Evolutionary conservation across 768 basidiomycete genomes (phyloP).

Genomic region (Phanerochaete carnosa): DNA sequence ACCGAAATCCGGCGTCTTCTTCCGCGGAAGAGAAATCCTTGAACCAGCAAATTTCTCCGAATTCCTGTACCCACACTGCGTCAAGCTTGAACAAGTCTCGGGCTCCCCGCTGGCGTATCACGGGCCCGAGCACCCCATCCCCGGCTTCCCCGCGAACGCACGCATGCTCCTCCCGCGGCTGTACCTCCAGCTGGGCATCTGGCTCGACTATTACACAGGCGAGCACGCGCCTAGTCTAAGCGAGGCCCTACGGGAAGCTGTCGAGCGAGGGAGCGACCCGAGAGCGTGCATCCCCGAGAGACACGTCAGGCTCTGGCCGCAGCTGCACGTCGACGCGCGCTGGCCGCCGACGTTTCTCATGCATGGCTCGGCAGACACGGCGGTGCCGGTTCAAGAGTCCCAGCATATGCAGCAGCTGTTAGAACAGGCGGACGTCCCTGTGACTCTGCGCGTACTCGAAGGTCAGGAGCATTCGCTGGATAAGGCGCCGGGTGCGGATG

Average conservation of each 20-base stretch:
- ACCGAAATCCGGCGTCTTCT: slow-evolving; percentile 48
- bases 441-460: slow-evolving; percentile 34
- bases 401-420: slow-evolving; percentile 33
- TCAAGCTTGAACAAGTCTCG: slow-evolving; percentile 24
- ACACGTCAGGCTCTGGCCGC: slow-evolving; percentile 43
- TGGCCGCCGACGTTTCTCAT: slow-evolving; percentile 48
- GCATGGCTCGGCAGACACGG: slow-evolving; percentile 47
- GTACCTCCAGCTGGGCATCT: slow-evolving; percentile 56
- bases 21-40: slow-evolving; percentile 52
- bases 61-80: slow-evolving; percentile 43
- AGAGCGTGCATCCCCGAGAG: slow-evolving; percentile 25
- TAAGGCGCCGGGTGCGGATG: slow-evolving; percentile 42
- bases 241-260: slow-evolving; percentile 29
- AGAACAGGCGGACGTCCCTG: slow-evolving; percentile 31
- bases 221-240: slow-evolving; percentile 45
- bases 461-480: slow-evolving; percentile 58
- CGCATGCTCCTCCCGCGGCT: slow-evolving; percentile 57
- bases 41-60: slow-evolving; percentile 44
- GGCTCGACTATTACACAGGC: slow-evolving; percentile 57
- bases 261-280: neutral
- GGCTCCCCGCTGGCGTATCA: slow-evolving; percentile 49
- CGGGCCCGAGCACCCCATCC: slow-evolving; percentile 40
- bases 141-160: slow-evolving; percentile 60
- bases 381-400: slow-evolving; percentile 42
- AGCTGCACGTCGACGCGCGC: slow-evolving; percentile 31